Conservation (phyloP, 148 eudicot species). For the Rhododendron molle region DNA sequence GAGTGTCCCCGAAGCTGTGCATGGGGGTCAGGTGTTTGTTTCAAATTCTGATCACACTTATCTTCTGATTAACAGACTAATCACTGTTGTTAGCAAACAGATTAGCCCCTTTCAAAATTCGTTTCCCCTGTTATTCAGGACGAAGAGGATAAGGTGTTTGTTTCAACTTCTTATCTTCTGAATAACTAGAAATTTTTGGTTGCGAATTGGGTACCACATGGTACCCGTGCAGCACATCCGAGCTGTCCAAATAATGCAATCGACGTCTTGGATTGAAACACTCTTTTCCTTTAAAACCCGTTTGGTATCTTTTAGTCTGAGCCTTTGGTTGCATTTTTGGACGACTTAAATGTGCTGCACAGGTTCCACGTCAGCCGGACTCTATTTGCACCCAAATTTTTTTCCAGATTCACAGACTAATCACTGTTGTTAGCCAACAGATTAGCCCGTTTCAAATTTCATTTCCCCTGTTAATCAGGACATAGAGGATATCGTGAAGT, state of each 20-base stretch:
- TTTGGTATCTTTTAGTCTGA: too few relatives aligned
- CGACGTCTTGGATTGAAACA: too few relatives aligned
- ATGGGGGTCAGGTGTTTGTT: background rate
- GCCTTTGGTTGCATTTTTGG: too few relatives aligned
- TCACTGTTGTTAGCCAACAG: background rate
- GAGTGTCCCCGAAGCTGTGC: constrained; percentile 1
- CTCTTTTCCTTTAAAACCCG: too few relatives aligned
- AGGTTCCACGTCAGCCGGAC: too few relatives aligned
- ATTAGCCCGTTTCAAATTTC: background rate
- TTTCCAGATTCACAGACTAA: background rate
- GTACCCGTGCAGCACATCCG: too few relatives aligned
- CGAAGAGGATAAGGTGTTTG: background rate
- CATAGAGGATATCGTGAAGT: background rate
- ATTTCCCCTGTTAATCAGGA: too few relatives aligned
- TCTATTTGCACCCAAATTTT: too few relatives aligned
- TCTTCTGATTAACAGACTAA: background rate
- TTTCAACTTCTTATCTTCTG: background rate
- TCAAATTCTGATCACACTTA: background rate
- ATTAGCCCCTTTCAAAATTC: background rate
- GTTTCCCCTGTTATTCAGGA: background rate
- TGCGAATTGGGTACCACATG: too few relatives aligned
- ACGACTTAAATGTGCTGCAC: fast-evolving
- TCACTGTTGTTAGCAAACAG: background rate
- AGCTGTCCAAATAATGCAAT: too few relatives aligned
- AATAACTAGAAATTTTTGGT: background rate